phyloP scores from a whole-genome alignment of 2,329 filamentous ascomycete species.

The Dactylonectria estremocensis region DNA sequence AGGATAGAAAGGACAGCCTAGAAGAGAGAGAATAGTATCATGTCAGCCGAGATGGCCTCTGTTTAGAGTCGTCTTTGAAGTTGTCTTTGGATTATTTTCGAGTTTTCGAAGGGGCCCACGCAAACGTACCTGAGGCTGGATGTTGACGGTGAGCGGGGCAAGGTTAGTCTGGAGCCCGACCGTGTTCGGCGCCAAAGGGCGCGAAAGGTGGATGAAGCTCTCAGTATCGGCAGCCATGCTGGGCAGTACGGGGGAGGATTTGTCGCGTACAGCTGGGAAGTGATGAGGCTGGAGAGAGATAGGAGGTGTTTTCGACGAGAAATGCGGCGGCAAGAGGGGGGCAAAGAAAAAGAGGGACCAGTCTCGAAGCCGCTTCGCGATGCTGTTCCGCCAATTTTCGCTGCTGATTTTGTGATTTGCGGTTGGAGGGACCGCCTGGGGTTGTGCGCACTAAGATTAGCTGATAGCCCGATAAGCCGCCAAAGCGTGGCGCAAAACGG shows the following conservation, averaged over 20 bases:
- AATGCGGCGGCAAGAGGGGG: conserved; percentile 23
- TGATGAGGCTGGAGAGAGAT: conserved; percentile 28
- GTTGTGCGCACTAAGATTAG: conserved; percentile 69
- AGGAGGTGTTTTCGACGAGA: conserved; percentile 39
- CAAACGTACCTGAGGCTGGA: conserved; percentile 89
- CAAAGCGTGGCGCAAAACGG: conserved; percentile 48
- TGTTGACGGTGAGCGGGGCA: conserved; percentile 91
- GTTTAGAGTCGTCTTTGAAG: conserved; percentile 7
- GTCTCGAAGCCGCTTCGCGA: conserved; percentile 48
- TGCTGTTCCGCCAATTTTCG: conserved; percentile 55
- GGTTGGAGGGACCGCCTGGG: conserved; percentile 59
- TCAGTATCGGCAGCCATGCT: conserved; percentile 86
- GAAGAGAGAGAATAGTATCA: conserved; percentile 1
- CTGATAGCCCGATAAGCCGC: conserved; percentile 59
- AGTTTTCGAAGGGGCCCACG: conserved; percentile 13
- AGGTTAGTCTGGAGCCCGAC: conserved; percentile 87
- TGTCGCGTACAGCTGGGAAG: conserved; percentile 36
- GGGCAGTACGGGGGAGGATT: conserved; percentile 55
- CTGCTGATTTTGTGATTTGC: conserved; percentile 60
- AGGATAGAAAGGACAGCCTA: conserved; percentile 83
- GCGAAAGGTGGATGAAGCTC: conserved; percentile 93
- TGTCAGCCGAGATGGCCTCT: conserved; percentile 30
- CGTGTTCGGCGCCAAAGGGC: conserved; percentile 87
- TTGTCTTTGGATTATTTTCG: background rate
- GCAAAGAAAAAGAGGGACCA: conserved; percentile 44